Conservation (phyloP, 1,139 yeast genomes). For the Pichia sp. region DNA sequence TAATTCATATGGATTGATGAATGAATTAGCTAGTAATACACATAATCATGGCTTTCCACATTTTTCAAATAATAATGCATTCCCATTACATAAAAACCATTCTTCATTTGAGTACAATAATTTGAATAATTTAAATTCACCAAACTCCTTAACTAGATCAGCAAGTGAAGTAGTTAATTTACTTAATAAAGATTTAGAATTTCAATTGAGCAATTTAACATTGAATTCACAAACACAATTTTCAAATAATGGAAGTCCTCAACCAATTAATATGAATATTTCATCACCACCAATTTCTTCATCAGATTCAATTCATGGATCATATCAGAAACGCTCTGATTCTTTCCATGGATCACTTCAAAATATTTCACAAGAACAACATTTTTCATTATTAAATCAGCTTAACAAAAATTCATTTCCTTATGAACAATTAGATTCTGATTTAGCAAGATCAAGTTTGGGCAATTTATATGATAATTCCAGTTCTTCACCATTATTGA, state of each 20-base stretch:
- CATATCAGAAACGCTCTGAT: neutral
- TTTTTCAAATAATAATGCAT: constrained; percentile 1
- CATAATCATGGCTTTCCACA: constrained; percentile 7
- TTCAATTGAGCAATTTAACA: constrained; percentile 17
- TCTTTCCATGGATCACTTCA: constrained; percentile 1
- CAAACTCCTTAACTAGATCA: constrained; percentile 1
- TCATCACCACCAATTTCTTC: constrained; percentile 13
- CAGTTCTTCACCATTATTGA: constrained; percentile 1
- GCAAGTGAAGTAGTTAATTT: constrained; percentile 13
- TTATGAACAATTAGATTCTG: constrained; percentile 1
- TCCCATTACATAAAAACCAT: neutral
- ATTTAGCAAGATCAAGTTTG: constrained; percentile 4
- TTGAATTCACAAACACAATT: constrained; percentile 9
- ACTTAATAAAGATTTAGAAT: constrained; percentile 19
- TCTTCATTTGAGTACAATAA: constrained; percentile 8
- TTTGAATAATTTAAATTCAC: constrained; percentile 3
- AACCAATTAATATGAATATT: constrained; percentile 7
- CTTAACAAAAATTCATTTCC: neutral
- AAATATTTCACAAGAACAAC: neutral
- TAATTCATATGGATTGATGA: constrained; percentile 3
- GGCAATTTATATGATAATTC: constrained; percentile 5
- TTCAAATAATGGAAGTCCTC: constrained; percentile 8
- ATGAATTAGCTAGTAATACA: constrained; percentile 1
- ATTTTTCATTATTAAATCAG: neutral
- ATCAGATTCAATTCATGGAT: constrained; percentile 3